phyloP scores from a whole-genome alignment of 2,329 filamentous ascomycete genomes.

The Xylaria arbuscula region DNA sequence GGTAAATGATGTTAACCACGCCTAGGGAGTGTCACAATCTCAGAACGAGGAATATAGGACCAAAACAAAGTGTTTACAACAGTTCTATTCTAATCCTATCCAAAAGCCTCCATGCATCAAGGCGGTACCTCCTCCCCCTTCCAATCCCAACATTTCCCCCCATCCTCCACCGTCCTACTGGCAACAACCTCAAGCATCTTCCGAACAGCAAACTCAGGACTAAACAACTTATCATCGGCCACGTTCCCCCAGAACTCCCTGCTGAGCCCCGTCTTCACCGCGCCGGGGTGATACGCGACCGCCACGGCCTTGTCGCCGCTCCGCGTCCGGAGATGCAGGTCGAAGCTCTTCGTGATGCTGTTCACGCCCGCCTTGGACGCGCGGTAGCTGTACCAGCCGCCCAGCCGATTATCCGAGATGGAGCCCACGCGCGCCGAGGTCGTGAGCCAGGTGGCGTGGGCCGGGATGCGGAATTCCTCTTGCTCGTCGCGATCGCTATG shows the following conservation, averaged over 20 bases:
- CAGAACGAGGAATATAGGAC: not conserved
- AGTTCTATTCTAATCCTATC: constrained; percentile 3
- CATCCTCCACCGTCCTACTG: constrained; percentile 60
- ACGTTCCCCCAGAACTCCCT: constrained; percentile 77
- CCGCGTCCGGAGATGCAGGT: constrained; percentile 70
- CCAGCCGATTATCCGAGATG: constrained; percentile 75
- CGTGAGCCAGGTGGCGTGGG: constrained; percentile 73
- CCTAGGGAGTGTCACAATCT: not conserved
- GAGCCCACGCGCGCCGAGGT: constrained; percentile 84
- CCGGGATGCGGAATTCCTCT: constrained; percentile 52
- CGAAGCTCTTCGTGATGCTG: constrained; percentile 76
- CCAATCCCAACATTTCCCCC: constrained; percentile 77
- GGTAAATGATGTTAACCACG: not conserved
- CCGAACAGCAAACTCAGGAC: constrained; percentile 72
- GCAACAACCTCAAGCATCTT: constrained; percentile 70
- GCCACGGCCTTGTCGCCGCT: constrained; percentile 72
- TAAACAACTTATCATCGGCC: constrained; percentile 71
- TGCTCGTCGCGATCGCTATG: not conserved
- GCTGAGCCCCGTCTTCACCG: constrained; percentile 79
- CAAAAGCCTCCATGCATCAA: constrained; percentile 49
- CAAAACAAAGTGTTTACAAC: not conserved
- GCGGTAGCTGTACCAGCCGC: constrained; percentile 87
- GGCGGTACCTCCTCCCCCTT: constrained; percentile 71
- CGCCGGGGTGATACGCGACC: constrained; percentile 81
- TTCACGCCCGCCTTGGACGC: constrained; percentile 80